Percentiles rank a stretch among this genome's conserved stretches.
Evolutionary conservation across 2,329 filamentous ascomycete genomes (phyloP).

Genomic region (Aspergillus sclerotialis): DNA sequence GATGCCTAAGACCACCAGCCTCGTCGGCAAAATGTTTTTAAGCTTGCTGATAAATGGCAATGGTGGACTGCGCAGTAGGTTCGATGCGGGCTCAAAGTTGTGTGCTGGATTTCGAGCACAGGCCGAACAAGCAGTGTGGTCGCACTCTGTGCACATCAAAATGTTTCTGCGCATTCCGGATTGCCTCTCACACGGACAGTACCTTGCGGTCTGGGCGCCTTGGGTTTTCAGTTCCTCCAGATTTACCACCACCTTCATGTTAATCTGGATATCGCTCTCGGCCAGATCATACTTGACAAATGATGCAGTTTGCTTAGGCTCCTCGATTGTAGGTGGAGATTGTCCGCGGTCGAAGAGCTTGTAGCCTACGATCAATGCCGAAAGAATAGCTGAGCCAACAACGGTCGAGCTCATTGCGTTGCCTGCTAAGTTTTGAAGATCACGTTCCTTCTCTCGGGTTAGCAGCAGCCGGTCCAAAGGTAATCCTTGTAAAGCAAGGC

Average conservation of each 20-base stretch:
- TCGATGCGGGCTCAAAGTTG: conserved; percentile 28
- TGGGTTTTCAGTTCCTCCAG: conserved; percentile 14
- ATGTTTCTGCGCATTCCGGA: conserved; percentile 33
- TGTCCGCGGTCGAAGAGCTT: conserved; percentile 19
- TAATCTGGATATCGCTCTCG: conserved; percentile 4
- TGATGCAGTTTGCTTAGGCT: conserved; percentile 3
- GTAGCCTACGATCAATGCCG: conserved; percentile 45
- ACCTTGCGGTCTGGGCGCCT: conserved; percentile 32
- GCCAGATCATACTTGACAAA: conserved; percentile 8
- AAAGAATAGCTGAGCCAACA: conserved; percentile 56
- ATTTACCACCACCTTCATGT: too few species aligned
- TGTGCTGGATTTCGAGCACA: conserved; percentile 52
- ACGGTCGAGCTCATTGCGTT: conserved; percentile 76
- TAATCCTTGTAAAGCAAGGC: conserved; percentile 61
- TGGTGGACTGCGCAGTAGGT: conserved; percentile 29
- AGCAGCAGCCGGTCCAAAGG: conserved; percentile 57
- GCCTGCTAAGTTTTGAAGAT: conserved; percentile 65
- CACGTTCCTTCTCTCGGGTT: conserved; percentile 53
- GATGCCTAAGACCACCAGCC: conserved; percentile 28
- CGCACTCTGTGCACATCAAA: conserved; percentile 45
- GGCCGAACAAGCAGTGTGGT: conserved; percentile 47
- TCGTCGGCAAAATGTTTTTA: conserved; percentile 36
- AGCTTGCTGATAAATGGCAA: conserved; percentile 39
- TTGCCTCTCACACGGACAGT: conserved; percentile 54
- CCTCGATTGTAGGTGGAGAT: neutral